phyloP scores from a whole-genome alignment of 176 grass and related monocot species.

The Microstegium vimineum region DNA sequence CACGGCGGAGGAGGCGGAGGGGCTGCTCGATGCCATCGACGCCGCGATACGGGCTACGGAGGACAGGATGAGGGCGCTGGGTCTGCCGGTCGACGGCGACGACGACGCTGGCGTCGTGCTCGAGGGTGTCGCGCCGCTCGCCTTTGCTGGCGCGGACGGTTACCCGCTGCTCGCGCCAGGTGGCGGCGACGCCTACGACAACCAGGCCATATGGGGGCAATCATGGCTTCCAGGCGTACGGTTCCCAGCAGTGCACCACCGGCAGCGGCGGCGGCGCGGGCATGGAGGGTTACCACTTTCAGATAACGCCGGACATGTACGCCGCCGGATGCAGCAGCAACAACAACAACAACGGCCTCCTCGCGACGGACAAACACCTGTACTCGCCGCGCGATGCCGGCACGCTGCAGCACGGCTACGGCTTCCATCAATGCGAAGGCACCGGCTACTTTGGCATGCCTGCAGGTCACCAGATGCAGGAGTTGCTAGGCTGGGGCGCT shows the following conservation, averaged over 20 bases:
- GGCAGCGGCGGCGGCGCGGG: background rate
- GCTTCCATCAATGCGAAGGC: background rate
- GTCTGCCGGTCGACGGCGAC: background rate
- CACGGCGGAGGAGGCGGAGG: background rate
- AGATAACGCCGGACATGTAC: background rate
- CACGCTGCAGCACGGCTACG: background rate
- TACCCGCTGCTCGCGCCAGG: background rate
- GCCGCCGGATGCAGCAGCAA: background rate
- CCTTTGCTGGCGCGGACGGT: background rate
- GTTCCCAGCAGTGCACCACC: background rate
- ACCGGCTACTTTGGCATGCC: background rate
- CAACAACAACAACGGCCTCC: background rate
- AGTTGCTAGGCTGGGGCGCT: background rate
- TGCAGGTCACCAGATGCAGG: background rate
- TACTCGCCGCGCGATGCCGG: background rate
- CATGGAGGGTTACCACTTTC: constrained; percentile 6
- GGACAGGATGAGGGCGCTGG: background rate
- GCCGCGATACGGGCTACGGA: background rate
- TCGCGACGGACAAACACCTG: background rate
- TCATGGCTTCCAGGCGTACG: background rate
- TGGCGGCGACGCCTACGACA: too few relatives aligned
- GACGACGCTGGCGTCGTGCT: background rate
- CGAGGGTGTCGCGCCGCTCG: background rate
- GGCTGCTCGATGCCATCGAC: constrained; percentile 11
- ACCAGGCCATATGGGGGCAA: background rate